These are phyloP conservation scores for Nicotiana tabacum DNA, from an alignment of 257 asterid species.

Conservation along the genomic window DNA sequence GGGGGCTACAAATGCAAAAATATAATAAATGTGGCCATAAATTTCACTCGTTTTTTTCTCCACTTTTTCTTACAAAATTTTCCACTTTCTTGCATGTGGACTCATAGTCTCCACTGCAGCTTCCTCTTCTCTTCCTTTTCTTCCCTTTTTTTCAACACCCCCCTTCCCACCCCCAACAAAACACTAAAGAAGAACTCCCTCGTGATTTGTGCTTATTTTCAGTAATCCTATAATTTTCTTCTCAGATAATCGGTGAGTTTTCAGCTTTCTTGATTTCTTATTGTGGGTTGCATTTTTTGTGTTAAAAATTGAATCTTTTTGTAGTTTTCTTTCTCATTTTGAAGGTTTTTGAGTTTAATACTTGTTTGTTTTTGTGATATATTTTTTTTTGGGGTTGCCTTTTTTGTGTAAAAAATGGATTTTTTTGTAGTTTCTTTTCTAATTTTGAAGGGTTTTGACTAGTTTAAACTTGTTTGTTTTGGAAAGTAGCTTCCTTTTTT, in stretches of 20 bases:
- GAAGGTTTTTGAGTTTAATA: neutral
- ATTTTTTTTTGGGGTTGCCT: neutral
- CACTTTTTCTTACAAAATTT: slow-evolving; percentile 22
- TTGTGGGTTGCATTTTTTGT: neutral
- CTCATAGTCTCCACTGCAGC: slow-evolving; percentile 25
- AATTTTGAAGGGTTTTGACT: neutral
- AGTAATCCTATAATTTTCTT: neutral
- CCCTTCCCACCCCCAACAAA: neutral
- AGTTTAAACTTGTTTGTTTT: neutral
- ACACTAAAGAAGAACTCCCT: slow-evolving; percentile 8
- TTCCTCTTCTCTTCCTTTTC: slow-evolving; percentile 25
- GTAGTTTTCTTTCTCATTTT: neutral
- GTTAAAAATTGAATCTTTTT: neutral
- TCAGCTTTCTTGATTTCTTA: neutral
- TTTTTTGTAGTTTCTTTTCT: neutral
- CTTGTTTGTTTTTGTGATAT: neutral
- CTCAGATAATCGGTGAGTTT: slow-evolving; percentile 25
- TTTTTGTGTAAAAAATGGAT: neutral
- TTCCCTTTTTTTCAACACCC: neutral
- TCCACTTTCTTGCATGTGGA: slow-evolving; percentile 43
- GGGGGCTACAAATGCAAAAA: slow-evolving; percentile 9
- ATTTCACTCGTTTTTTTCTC: slow-evolving; percentile 62
- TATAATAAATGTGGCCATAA: slow-evolving; percentile 24
- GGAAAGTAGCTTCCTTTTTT: neutral
- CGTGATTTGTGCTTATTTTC: slow-evolving; percentile 42